Evolutionary conservation across 306 rosid species (phyloP).

Genomic region (Corylus americana): DNA sequence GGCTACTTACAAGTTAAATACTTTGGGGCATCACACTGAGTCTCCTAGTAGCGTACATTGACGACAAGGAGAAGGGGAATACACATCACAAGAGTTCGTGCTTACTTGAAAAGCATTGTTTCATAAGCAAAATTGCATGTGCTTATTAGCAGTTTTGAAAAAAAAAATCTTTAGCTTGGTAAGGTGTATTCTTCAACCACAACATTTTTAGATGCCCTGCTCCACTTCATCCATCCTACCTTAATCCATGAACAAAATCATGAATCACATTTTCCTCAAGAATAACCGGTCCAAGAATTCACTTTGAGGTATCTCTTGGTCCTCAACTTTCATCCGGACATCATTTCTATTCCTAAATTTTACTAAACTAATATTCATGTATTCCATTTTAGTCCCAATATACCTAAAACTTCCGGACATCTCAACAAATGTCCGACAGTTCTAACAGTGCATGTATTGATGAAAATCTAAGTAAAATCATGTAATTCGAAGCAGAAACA

Average conservation of each 20-base stretch:
- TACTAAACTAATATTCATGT: background rate
- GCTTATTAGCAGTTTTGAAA: background rate
- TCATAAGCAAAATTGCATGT: background rate
- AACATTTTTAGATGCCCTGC: background rate
- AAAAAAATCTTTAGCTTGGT: background rate
- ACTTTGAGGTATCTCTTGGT: background rate
- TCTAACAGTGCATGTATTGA: constrained; percentile 4
- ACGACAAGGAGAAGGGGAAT: background rate
- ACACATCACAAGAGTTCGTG: background rate
- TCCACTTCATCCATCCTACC: background rate
- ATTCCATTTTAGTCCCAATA: background rate
- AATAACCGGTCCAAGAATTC: background rate
- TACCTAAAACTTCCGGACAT: background rate
- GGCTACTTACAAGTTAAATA: too few species aligned
- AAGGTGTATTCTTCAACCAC: background rate
- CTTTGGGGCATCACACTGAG: background rate
- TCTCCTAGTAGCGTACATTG: background rate
- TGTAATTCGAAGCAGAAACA: background rate
- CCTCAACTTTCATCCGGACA: background rate
- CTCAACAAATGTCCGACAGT: background rate
- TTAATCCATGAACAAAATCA: too few species aligned
- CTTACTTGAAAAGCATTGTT: background rate
- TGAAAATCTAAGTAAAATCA: background rate
- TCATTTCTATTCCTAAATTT: background rate
- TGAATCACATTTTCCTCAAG: background rate